Conservation (phyloP, 768 basidiomycete species). For the Termitomyces sp. region DNA sequence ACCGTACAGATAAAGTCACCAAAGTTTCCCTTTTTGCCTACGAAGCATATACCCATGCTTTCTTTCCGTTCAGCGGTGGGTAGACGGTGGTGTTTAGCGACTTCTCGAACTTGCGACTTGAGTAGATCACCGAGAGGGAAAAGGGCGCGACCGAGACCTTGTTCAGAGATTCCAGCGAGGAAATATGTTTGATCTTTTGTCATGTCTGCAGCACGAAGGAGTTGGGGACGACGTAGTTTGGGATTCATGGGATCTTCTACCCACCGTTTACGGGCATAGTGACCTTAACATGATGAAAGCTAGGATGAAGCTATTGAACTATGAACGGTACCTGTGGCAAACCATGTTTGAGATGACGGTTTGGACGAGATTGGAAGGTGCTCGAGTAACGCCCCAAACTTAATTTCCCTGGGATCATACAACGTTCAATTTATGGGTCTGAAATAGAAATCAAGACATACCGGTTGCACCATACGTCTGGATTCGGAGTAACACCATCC, state of each 20-base stretch:
- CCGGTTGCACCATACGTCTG: constrained; percentile 92
- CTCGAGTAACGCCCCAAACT: constrained; percentile 51
- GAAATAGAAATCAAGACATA: constrained; percentile 16
- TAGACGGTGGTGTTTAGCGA: constrained; percentile 39
- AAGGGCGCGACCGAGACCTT: not conserved
- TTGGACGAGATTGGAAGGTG: constrained; percentile 33
- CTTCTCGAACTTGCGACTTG: constrained; percentile 34
- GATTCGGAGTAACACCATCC: constrained; percentile 80
- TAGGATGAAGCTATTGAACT: not conserved
- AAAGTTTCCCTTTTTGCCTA: constrained; percentile 76
- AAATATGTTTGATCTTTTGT: constrained; percentile 93
- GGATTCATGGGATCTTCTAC: constrained; percentile 5
- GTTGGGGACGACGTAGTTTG: constrained; percentile 34
- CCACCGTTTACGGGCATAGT: constrained; percentile 79
- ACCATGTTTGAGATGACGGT: constrained; percentile 39
- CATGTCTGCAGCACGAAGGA: constrained; percentile 48
- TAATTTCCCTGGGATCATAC: not conserved
- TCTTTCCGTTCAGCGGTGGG: constrained; percentile 48
- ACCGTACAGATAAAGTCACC: constrained; percentile 63
- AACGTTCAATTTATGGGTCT: not conserved
- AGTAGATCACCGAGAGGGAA: constrained; percentile 36
- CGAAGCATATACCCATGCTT: constrained; percentile 94
- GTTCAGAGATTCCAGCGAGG: constrained; percentile 2
- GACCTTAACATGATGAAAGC: constrained; percentile 42
- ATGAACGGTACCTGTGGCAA: constrained; percentile 65